phyloP scores from a whole-genome alignment of 306 rosid genomes.

The Quercus robur region DNA sequence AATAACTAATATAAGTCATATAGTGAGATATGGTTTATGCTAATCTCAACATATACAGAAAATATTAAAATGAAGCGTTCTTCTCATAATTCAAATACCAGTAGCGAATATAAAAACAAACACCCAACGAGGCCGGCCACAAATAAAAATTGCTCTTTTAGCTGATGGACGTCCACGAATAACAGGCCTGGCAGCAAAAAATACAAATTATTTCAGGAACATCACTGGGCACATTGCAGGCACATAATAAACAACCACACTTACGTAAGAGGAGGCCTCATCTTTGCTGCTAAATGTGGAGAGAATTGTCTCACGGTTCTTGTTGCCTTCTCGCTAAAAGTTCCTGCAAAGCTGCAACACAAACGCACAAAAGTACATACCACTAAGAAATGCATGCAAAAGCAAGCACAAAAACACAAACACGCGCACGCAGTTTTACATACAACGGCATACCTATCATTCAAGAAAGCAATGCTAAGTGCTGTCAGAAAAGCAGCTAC shows the following conservation, averaged over 20 bases:
- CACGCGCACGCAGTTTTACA: neutral
- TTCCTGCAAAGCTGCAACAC: slow-evolving; percentile 86
- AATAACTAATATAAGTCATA: neutral
- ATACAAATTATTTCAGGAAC: slow-evolving; percentile 22
- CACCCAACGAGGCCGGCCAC: slow-evolving; percentile 95
- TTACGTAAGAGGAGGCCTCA: slow-evolving; percentile 98
- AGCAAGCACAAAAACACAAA: neutral
- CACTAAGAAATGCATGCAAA: neutral
- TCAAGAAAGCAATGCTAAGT: slow-evolving; percentile 83
- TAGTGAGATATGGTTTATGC: slow-evolving; percentile 4
- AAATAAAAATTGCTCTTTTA: slow-evolving; percentile 79
- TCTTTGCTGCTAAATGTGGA: slow-evolving; percentile 94
- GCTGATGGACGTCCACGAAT: slow-evolving; percentile 98
- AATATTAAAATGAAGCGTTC: neutral
- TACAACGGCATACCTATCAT: slow-evolving; percentile 66
- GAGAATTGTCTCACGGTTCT: slow-evolving; percentile 89
- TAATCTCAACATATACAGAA: slow-evolving; percentile 16
- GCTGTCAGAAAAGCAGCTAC: slow-evolving; percentile 84
- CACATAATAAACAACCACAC: slow-evolving; percentile 30
- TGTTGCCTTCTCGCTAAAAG: slow-evolving; percentile 88
- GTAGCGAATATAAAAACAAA: slow-evolving; percentile 68
- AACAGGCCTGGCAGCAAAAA: slow-evolving; percentile 73
- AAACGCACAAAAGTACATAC: neutral
- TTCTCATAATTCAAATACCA: slow-evolving; percentile 47
- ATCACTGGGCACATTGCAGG: neutral